Percentiles rank a stretch among this genome's conserved stretches.
phyloP scores from a whole-genome alignment of 2,329 filamentous ascomycete genomes.

The Ascochyta fabae region DNA sequence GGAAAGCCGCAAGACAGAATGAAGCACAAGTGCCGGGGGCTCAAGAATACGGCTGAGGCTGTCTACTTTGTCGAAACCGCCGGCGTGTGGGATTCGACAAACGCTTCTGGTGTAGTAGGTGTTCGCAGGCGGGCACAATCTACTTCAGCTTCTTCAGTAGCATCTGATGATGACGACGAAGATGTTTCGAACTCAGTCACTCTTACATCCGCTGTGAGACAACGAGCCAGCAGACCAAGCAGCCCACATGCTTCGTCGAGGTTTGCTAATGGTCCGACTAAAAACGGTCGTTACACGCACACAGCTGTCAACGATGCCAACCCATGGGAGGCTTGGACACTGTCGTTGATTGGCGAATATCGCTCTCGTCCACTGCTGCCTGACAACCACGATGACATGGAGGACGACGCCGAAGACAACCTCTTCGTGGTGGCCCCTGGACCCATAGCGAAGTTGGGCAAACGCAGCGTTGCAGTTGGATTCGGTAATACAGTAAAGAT shows the following conservation, averaged over 20 bases:
- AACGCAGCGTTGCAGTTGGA: constrained; percentile 70
- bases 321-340: constrained; percentile 62
- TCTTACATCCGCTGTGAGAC: constrained; percentile 37
- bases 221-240: constrained; percentile 28
- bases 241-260: constrained; percentile 12
- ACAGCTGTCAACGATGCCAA: constrained; percentile 36
- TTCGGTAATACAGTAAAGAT: constrained; percentile 78
- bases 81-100: constrained; percentile 69
- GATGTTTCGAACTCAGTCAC: constrained; percentile 16
- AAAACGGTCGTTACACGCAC: constrained; percentile 3
- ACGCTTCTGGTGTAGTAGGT: constrained; percentile 67
- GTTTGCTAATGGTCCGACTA: constrained; percentile 9
- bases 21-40: constrained; percentile 41
- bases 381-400: constrained; percentile 23
- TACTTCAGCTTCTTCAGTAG: constrained; percentile 37
- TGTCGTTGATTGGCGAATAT: constrained; percentile 56
- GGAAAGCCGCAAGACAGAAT: constrained; percentile 51
- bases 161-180: constrained; percentile 33
- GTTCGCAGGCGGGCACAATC: constrained; percentile 58
- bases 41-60: constrained; percentile 55
- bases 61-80: constrained; percentile 65
- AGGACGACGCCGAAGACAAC: constrained; percentile 48
- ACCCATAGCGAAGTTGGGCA: constrained; percentile 68
- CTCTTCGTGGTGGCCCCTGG: constrained; percentile 72
- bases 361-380: constrained; percentile 48